Base-by-base conservation (phyloP, 768 basidiomycete species). In the Russula vinacea region DNA sequence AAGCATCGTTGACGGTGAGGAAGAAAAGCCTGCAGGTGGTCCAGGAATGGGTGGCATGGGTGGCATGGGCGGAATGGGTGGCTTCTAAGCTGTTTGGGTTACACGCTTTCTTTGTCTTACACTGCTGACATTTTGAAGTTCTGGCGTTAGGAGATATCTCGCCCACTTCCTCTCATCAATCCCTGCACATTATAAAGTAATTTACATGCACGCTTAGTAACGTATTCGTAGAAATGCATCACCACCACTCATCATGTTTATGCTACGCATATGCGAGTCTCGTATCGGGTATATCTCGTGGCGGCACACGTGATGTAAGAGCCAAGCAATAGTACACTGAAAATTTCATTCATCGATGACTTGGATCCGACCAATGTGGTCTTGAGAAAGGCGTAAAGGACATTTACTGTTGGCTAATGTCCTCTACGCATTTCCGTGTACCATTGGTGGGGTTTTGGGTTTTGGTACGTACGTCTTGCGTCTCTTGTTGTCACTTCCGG, bases 1-100 rank as follows among this genome's bases (percentile, higher is more conserved):
- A 45, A 90, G 91, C 73, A 84, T 98, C 45, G 94, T 98, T 26
- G 94, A 98, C 56, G 91, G 88, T 16, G 89, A 90, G 68, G 94
- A 97, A 73, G 84, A 90, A 68, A 81, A 89, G 56, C 79, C 85
- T 60, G 77, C 81, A 5, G 78, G 74, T n/a, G 75, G 75, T 19
- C 73, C 74, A 35, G 74, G 74, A 19, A 79, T 78, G 72, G 83
- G 81, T n/a, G 78, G 78, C 0, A 84, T 84, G 82, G 82, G 82
- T 1, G 85, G 84, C 8, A 86, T 84, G 81, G 81, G 82, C 5
- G 84, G 84, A 5, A 85, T 84, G 82, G 80, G 79, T 19, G 80
- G 80, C 24, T 81, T 80, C 74, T 80, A 72, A 75, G 66, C 37
- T 11, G 26, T 37, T 37, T 4, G 44, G 17, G 24, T 47, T 40